A percentile compares a stretch with the other conserved stretches of the same genome.
These are phyloP conservation scores for Exophiala alcalophila DNA, from an alignment of 2,329 filamentous ascomycete genomes.

Conservation along the genomic window DNA sequence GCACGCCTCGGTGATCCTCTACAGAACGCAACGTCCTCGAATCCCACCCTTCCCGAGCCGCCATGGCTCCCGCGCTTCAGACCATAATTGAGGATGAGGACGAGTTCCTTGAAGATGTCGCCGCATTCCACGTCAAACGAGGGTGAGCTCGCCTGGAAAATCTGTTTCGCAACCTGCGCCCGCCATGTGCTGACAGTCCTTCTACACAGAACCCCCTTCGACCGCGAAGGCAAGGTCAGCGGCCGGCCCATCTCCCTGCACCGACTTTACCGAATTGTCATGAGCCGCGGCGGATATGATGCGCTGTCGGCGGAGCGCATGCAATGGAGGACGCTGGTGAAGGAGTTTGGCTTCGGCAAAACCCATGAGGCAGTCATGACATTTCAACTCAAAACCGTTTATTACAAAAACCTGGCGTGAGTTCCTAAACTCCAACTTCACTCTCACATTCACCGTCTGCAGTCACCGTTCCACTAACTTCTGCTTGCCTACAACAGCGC, in stretches of 20 bases:
- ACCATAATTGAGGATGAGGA: constrained; percentile 59
- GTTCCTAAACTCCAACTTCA: constrained; percentile 25
- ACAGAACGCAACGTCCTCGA: neutral
- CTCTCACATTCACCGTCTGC: neutral
- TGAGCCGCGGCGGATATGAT: constrained; percentile 79
- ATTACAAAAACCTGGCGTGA: constrained; percentile 80
- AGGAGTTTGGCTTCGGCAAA: constrained; percentile 71
- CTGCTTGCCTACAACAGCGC: too few relatives aligned
- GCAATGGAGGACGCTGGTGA: constrained; percentile 76
- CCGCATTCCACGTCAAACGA: constrained; percentile 71
- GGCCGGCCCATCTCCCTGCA: constrained; percentile 71
- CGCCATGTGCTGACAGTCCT: constrained; percentile 9
- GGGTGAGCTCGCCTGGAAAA: too few relatives aligned
- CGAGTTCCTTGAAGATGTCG: constrained; percentile 72
- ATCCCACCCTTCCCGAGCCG: neutral
- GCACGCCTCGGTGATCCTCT: neutral
- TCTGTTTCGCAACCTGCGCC: too few relatives aligned
- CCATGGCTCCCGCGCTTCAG: constrained; percentile 17
- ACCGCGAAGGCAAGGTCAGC: constrained; percentile 77
- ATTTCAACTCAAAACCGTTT: constrained; percentile 80
- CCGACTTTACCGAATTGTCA: constrained; percentile 74
- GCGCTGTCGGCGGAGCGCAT: constrained; percentile 79
- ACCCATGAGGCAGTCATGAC: constrained; percentile 77
- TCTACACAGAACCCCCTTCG: constrained; percentile 61
- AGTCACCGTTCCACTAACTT: too few relatives aligned